Evolutionary conservation across 768 basidiomycete species (phyloP), one percentile per base, ranked within the genome.

Genomic region (Mycena kentingensis): DNA sequence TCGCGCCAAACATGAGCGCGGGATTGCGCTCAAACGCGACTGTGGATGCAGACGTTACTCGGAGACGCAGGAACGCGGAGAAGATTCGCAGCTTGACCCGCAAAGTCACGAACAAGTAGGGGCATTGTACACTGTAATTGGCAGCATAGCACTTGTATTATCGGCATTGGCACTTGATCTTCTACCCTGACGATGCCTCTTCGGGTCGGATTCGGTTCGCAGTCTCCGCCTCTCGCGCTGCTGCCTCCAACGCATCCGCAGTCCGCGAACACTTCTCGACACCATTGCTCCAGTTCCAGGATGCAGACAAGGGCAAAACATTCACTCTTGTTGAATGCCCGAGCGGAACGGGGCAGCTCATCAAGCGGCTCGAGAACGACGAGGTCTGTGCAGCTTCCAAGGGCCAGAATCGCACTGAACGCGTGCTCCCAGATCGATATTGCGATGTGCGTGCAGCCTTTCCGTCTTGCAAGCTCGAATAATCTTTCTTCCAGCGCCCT

Each of bases 241-340:
- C 36, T 15, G 10, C 27, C 31, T 19, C 41, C 35, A 51, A 46
- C 37, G 51, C 43, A 18, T 18, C 34, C 19, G 7, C 58, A 88
- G 88, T 93, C 43, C 77, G 88, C 27, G 90, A 93, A 65, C 94
- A 97, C 68, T 98, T 98, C 71, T 90, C 89, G 15, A 89, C 90
- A 1, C 96, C 96, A 0, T 76, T 99, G 15, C 81, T 98, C 2
- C 94, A 96, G 65, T 91, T 87, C 63, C 84, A 85, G 2, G 82
- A 81, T 21, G 73, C 68, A 8, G 90, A 96, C 61, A 72, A 77
- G 19, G 82, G 80, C 5, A 72, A 80, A 66, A 88, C 90, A 0
- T 93, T 98, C 66, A 82, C 79, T 4, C 77, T 98, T 6, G 82
- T 95, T 15, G 91, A 93, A 72, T 97, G 94, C 68, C 94, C 94